Evolutionary conservation across 2,329 filamentous ascomycete species (phyloP).

Genomic region (Colletotrichum magnum): DNA sequence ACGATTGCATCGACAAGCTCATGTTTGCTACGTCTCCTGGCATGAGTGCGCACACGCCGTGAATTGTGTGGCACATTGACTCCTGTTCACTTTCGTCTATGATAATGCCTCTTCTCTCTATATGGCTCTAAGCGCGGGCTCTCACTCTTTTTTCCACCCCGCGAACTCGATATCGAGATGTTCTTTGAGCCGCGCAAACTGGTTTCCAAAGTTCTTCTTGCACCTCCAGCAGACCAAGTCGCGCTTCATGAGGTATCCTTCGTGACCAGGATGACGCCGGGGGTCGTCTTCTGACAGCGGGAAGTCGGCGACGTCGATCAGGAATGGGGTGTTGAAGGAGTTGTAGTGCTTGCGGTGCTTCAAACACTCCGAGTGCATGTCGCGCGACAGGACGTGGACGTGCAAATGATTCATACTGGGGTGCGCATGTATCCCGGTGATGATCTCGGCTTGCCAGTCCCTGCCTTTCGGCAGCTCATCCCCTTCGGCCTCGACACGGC

Average conservation of each 20-base stretch:
- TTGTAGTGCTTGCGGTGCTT: conserved; percentile 92
- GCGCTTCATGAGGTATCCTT: conserved; percentile 69
- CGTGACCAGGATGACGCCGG: conserved; percentile 68
- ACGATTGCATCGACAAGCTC: background rate
- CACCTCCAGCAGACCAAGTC: conserved; percentile 91
- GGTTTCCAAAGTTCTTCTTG: conserved; percentile 78
- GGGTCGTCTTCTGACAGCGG: conserved; percentile 78
- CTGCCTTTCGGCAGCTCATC: conserved; percentile 76
- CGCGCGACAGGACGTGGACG: conserved; percentile 86
- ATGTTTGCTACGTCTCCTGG: too few species aligned
- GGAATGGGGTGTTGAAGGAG: conserved; percentile 88
- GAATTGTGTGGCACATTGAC: too few species aligned
- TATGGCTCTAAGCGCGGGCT: too few species aligned
- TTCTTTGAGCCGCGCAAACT: conserved; percentile 79
- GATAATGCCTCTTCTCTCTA: background rate
- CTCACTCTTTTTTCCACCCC: conserved; percentile 77
- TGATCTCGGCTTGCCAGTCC: conserved; percentile 83
- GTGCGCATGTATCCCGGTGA: conserved; percentile 85
- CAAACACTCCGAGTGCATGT: conserved; percentile 80
- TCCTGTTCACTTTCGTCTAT: background rate
- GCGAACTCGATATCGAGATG: conserved; percentile 84
- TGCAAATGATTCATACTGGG: conserved; percentile 96
- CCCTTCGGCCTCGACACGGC: conserved; percentile 61
- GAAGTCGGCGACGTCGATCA: conserved; percentile 84
- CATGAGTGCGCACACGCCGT: too few species aligned